Percentiles rank a stretch among this genome's conserved stretches.
Evolutionary conservation across 768 basidiomycete genomes (phyloP).

Genomic region (Clathrus columnatus): DNA sequence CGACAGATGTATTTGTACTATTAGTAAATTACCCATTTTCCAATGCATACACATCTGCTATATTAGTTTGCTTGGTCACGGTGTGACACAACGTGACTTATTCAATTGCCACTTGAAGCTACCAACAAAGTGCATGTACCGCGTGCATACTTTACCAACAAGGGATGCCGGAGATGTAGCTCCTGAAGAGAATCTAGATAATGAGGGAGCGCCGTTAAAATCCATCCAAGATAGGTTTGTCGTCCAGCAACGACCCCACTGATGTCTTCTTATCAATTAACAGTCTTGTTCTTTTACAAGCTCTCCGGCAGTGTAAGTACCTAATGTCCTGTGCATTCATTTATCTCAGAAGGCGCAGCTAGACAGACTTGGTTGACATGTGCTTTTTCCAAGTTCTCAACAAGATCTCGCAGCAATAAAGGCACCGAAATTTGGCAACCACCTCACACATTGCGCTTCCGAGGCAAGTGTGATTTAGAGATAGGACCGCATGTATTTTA

Average conservation of each 20-base stretch:
- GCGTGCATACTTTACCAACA: constrained; percentile 9
- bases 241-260: neutral
- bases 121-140: constrained; percentile 1
- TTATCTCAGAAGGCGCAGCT: constrained; percentile 33
- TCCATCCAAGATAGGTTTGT: constrained; percentile 9
- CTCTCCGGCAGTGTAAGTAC: constrained; percentile 57
- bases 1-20: neutral
- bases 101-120: neutral
- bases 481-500: constrained; percentile 70
- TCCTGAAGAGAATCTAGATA: neutral
- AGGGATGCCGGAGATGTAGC: neutral
- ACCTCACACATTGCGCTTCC: constrained; percentile 54
- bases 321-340: constrained; percentile 9
- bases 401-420: constrained; percentile 52
- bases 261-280: neutral
- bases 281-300: constrained; percentile 56
- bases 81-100: neutral
- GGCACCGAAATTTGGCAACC: constrained; percentile 45
- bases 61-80: neutral
- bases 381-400: constrained; percentile 65
- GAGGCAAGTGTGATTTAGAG: constrained; percentile 61
- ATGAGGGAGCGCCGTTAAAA: neutral
- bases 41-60: neutral
- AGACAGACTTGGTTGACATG: constrained; percentile 60
- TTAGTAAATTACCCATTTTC: neutral